Base-by-base conservation (phyloP, 2,329 filamentous ascomycete species). In the Fusarium sp. region DNA sequence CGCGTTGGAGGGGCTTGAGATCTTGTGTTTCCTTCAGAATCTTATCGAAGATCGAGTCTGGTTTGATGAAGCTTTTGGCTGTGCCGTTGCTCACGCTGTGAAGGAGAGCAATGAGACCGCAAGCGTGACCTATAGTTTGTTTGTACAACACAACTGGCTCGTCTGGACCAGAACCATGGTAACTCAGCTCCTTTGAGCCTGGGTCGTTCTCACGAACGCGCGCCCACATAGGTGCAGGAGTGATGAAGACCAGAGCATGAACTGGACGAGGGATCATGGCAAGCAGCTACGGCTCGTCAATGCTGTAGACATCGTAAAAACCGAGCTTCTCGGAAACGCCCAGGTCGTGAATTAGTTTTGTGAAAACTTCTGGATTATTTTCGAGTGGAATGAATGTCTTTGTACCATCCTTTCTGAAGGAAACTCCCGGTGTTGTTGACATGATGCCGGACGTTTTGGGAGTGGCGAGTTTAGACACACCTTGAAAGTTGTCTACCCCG, bases 101-200 rank as follows among this genome's bases (percentile, higher is more conserved):
- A 14, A 97, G 80, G 10, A 96, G 84, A 0, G 90, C 94, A 77
- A 94, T 94, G 27, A 95, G 87, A 2, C 94, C 94, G 78, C 93
- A 97, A 2, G 93, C 92, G 79, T 96, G 92, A 64, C 90, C 88
- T 76, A 97, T 96, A 1, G 93, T 96, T 81, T 97, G 94, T 78
- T 91, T 91, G 83, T 94, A 96, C 93, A 93, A 97, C 23, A 93
- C 84, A 2, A 95, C 89, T 11, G 92, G 88, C 75, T 95, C 92
- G 1, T 82, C 79, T 10, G 77, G 74, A 4, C 81, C 81, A 12
- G 73, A 70, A 27, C 78, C 77, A 38, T 78, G 64, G 70, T 84
- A 83, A 3, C 79, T 79, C 35, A 79, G 39, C 15, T 76, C 71
- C 10, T 78, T 58, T 18, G 72, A 66, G 10, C 66, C 63, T 31